phyloP scores from a whole-genome alignment of 805 yeast species.

The Pichia kluyveri region DNA sequence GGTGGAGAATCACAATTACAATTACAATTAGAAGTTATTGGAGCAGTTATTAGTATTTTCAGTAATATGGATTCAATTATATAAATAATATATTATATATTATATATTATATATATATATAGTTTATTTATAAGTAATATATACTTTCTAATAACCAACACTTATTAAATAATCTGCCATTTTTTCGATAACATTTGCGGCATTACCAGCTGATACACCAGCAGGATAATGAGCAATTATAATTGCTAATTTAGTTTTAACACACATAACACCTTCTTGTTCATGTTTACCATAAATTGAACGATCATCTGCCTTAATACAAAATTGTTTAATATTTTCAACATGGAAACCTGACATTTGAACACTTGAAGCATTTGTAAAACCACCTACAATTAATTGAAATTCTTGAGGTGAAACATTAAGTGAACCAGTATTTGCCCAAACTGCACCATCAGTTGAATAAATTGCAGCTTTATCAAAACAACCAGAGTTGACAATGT shows the following conservation, averaged over 20 bases:
- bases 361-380: slow-evolving; percentile 65
- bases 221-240: slow-evolving; percentile 91
- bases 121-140: too few relatives aligned
- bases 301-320: slow-evolving; percentile 84
- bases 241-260: slow-evolving; percentile 89
- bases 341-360: slow-evolving; percentile 84
- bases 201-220: slow-evolving; percentile 89
- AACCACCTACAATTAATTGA: slow-evolving; percentile 66
- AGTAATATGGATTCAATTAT: slow-evolving; percentile 86
- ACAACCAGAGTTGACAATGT: slow-evolving; percentile 77
- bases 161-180: slow-evolving; percentile 90
- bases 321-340: slow-evolving; percentile 78
- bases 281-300: slow-evolving; percentile 90
- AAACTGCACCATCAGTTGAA: slow-evolving; percentile 86
- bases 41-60: slow-evolving; percentile 86
- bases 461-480: slow-evolving; percentile 89
- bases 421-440: slow-evolving; percentile 80
- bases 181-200: slow-evolving; percentile 89
- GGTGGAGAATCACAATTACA: slow-evolving; percentile 25
- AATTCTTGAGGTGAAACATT: slow-evolving; percentile 63
- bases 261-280: slow-evolving; percentile 81
- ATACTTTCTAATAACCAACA: slow-evolving; percentile 59
- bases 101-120: too few relatives aligned
- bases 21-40: slow-evolving; percentile 76
- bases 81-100: slow-evolving; percentile 30